phyloP scores from a whole-genome alignment of 1,284 basidiomycete species.

The Testicularia cyperi region DNA sequence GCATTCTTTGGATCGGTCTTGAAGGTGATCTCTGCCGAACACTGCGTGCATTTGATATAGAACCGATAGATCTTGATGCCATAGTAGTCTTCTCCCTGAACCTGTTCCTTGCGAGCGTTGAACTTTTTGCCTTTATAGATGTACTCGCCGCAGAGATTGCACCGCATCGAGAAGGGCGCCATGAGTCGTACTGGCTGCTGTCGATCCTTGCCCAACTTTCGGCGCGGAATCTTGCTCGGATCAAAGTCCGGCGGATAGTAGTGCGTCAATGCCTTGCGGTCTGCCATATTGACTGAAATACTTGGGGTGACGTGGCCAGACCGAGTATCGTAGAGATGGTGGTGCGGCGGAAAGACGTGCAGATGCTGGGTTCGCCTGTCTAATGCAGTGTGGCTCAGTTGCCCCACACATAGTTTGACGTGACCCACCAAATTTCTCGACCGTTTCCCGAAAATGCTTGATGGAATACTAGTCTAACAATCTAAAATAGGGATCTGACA shows the following conservation, averaged over 20 bases:
- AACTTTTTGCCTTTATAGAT: slow-evolving; percentile 96
- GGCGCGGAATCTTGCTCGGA: slow-evolving; percentile 88
- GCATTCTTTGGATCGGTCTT: slow-evolving; percentile 92
- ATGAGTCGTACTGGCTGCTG: slow-evolving; percentile 97
- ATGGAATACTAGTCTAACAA: too few relatives aligned
- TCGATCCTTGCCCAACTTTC: slow-evolving; percentile 83
- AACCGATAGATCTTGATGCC: slow-evolving; percentile 83
- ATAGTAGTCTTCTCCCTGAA: slow-evolving; percentile 93
- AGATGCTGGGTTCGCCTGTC: too few relatives aligned
- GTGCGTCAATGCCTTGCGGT: slow-evolving; percentile 62
- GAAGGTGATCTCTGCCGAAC: slow-evolving; percentile 96
- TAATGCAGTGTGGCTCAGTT: too few relatives aligned
- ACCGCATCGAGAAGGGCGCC: slow-evolving; percentile 96
- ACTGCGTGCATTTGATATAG: slow-evolving; percentile 58
- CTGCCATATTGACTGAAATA: slow-evolving; percentile 57
- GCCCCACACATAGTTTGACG: too few relatives aligned
- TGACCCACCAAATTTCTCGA: too few relatives aligned
- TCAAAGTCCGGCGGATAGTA: slow-evolving; percentile 79
- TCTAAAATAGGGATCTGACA: too few relatives aligned
- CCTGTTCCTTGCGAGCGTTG: slow-evolving; percentile 97
- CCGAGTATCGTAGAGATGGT: neutral
- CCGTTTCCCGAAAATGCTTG: too few relatives aligned
- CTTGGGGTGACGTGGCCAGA: too few relatives aligned
- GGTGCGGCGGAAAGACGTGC: too few relatives aligned
- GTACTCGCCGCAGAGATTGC: slow-evolving; percentile 87